Percentiles rank a stretch among this genome's conserved stretches.
These are phyloP conservation scores for Capsella rubella DNA, from an alignment of 441 rosid species.

Conservation along the genomic window DNA sequence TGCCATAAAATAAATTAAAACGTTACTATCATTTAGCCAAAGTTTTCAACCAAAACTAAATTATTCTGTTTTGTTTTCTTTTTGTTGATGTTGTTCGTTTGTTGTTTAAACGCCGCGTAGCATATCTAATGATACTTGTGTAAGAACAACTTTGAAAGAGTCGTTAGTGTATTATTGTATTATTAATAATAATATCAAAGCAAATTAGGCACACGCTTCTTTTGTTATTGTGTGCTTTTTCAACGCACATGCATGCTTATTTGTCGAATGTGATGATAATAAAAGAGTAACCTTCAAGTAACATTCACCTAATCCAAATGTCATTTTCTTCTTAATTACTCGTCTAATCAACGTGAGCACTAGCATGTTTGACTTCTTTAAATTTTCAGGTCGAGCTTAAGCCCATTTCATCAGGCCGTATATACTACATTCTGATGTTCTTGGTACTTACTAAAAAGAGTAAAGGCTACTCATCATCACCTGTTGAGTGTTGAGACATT, in stretches of 20 bases:
- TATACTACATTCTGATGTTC: background rate
- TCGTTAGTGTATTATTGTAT: constrained; percentile 7
- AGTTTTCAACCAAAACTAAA: background rate
- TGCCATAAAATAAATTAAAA: background rate
- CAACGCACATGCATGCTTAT: constrained; percentile 13
- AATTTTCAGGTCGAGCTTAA: background rate
- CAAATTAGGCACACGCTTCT: constrained; percentile 11
- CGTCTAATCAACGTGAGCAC: background rate
- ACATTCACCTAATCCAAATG: background rate
- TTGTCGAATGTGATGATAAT: background rate
- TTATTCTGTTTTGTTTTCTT: background rate
- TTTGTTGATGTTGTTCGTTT: background rate
- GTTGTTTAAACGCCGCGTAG: background rate
- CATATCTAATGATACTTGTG: background rate
- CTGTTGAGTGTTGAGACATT: too few relatives aligned
- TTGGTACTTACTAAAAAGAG: background rate
- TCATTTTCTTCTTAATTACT: background rate
- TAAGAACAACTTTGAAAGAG: constrained; percentile 25
- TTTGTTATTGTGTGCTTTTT: constrained; percentile 10
- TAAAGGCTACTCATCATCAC: too few relatives aligned
- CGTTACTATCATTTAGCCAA: background rate
- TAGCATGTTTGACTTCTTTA: background rate
- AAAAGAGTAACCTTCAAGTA: constrained; percentile 25
- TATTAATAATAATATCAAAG: background rate
- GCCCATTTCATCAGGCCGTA: constrained; percentile 22